These are phyloP conservation scores for Trypanosoma theileri DNA, from an alignment of 208 protist species.

Conservation along the genomic window DNA sequence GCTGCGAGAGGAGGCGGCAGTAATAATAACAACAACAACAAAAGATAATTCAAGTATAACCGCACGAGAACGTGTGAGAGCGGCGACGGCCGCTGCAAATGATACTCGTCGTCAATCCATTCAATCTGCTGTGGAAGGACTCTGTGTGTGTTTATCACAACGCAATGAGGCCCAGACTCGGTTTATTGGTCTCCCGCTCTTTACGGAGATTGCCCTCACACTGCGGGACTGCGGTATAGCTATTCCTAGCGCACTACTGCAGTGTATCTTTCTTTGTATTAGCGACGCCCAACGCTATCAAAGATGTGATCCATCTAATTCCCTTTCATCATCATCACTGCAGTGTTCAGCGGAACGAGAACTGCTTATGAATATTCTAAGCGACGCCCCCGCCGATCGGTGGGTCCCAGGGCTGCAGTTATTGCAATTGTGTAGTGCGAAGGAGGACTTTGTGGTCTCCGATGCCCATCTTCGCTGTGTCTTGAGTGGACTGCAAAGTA, in stretches of 20 bases:
- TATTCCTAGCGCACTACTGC: conserved; percentile 62
- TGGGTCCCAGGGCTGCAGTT: conserved; percentile 51
- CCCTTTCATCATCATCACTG: not conserved
- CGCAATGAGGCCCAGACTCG: conserved; percentile 67
- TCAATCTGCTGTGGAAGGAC: conserved; percentile 43
- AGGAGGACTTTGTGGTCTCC: conserved; percentile 41
- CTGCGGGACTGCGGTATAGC: conserved; percentile 31
- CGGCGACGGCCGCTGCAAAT: not conserved
- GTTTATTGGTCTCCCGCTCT: conserved; percentile 47
- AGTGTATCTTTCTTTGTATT: conserved; percentile 70
- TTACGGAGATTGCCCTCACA: conserved; percentile 31
- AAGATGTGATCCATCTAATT: not conserved
- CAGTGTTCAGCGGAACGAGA: conserved; percentile 12
- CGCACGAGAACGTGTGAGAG: not conserved
- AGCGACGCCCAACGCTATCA: conserved; percentile 28
- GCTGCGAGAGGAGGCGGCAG: conserved; percentile 6
- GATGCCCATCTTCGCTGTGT: conserved; percentile 55
- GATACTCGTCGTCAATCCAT: conserved; percentile 32
- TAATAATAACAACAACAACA: not conserved
- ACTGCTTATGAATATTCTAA: conserved; percentile 19
- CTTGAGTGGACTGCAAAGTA: conserved; percentile 67
- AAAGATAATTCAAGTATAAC: not conserved
- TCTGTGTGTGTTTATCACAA: conserved; percentile 46
- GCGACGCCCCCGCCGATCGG: conserved; percentile 29
- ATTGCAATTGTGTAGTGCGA: conserved; percentile 27